Evolutionary conservation across 1,284 basidiomycete genomes (phyloP).

Genomic region (Ceratobasidium sp.): DNA sequence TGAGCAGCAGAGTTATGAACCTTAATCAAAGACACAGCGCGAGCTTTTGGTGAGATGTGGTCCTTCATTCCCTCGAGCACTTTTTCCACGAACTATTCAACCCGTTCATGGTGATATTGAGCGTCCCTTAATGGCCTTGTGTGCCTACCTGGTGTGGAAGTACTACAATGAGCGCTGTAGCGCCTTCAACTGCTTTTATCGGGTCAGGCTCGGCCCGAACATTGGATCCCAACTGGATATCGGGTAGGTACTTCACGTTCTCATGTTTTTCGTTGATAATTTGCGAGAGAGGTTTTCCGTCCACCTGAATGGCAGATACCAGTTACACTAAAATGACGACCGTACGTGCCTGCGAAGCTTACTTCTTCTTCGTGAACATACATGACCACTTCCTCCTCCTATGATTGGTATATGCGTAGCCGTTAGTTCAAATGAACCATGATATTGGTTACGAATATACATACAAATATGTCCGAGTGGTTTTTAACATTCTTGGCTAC

Average conservation of each 20-base stretch:
- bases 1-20: conserved; percentile 17
- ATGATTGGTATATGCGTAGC: conserved; percentile 16
- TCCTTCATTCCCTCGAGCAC: conserved; percentile 51
- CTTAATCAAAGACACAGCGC: conserved; percentile 57
- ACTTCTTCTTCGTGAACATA: conserved; percentile 59
- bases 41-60: conserved; percentile 51
- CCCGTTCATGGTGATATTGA: not conserved
- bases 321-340: conserved; percentile 19
- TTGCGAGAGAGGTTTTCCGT: conserved; percentile 59
- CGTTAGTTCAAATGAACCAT: not conserved
- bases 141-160: conserved; percentile 56
- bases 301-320: conserved; percentile 48
- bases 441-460: not conserved
- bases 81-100: conserved; percentile 50
- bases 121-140: not conserved
- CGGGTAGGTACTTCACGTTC: conserved; percentile 61
- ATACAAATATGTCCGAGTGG: conserved; percentile 51
- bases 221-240: conserved; percentile 57
- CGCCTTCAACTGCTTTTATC: conserved; percentile 57
- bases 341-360: conserved; percentile 39
- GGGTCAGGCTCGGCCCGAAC: conserved; percentile 57
- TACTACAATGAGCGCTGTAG: conserved; percentile 61
- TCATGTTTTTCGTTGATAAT: conserved; percentile 61
- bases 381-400: conserved; percentile 55
- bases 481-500: conserved; percentile 54